Evolutionary conservation across 2,329 filamentous ascomycete genomes (phyloP).

Genomic region (Xylariaceae sp.): DNA sequence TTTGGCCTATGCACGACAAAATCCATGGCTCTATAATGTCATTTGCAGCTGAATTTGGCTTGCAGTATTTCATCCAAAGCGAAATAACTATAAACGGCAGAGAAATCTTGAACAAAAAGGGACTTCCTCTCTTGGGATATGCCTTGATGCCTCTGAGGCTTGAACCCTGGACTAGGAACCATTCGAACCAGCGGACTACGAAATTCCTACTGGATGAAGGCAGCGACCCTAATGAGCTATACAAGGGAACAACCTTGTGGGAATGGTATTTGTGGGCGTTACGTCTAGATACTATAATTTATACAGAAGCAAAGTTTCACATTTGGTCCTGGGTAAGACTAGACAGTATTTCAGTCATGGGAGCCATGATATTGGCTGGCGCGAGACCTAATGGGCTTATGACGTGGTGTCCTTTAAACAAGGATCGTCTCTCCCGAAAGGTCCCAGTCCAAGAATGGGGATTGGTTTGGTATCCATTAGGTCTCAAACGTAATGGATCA

Average conservation of each 20-base stretch:
- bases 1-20: background rate
- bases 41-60: constrained; percentile 12
- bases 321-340: too few relatives aligned
- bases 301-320: too few relatives aligned
- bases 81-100: constrained; percentile 9
- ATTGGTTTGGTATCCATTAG: background rate
- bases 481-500: background rate
- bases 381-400: background rate
- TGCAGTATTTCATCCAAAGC: constrained; percentile 10
- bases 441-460: background rate
- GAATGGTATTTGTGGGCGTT: constrained; percentile 18
- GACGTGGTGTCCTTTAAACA: background rate
- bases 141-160: constrained; percentile 8
- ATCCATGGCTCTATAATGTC: constrained; percentile 17
- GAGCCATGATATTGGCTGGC: background rate
- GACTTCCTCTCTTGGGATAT: constrained; percentile 27
- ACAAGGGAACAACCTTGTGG: constrained; percentile 19
- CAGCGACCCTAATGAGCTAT: constrained; percentile 5
- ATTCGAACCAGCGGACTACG: background rate
- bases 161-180: background rate
- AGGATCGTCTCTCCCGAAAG: background rate
- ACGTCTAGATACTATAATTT: background rate
- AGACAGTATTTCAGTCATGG: background rate
- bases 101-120: constrained; percentile 13
- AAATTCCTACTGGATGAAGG: constrained; percentile 13